Evolutionary conservation across 306 rosid species (phyloP).

Genomic region (Fragaria iinumae): DNA sequence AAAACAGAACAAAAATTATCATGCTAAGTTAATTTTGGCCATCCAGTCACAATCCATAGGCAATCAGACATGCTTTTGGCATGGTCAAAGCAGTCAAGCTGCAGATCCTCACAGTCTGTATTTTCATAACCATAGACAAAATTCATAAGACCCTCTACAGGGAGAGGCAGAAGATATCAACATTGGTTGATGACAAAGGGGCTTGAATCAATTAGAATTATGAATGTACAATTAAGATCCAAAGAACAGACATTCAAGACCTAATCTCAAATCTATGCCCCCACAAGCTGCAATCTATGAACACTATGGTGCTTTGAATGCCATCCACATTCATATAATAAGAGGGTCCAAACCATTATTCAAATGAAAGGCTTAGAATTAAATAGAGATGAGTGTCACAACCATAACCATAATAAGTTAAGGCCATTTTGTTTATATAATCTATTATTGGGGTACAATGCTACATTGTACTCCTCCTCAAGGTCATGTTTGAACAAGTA

Average conservation of each 20-base stretch:
- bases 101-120: neutral
- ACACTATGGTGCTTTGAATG: constrained; percentile 35
- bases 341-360: constrained; percentile 38
- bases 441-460: constrained; percentile 26
- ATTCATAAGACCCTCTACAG: neutral
- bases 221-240: constrained; percentile 30
- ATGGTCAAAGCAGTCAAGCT: neutral
- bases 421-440: constrained; percentile 24
- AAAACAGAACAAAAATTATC: neutral
- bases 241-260: constrained; percentile 46
- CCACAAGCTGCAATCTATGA: constrained; percentile 45
- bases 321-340: constrained; percentile 38
- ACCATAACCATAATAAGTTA: constrained; percentile 35
- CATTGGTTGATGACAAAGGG: constrained; percentile 31
- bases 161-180: constrained; percentile 32
- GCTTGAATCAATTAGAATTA: constrained; percentile 1
- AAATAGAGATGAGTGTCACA: constrained; percentile 37
- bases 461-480: constrained; percentile 34
- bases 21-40: neutral
- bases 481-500: constrained; percentile 62
- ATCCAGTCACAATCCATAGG: neutral
- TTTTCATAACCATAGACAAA: neutral
- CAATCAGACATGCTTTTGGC: neutral
- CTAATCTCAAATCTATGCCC: constrained; percentile 44
- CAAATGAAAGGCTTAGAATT: constrained; percentile 23